Conservation (phyloP, 441 rosid species). For the Daphne laureola region DNA sequence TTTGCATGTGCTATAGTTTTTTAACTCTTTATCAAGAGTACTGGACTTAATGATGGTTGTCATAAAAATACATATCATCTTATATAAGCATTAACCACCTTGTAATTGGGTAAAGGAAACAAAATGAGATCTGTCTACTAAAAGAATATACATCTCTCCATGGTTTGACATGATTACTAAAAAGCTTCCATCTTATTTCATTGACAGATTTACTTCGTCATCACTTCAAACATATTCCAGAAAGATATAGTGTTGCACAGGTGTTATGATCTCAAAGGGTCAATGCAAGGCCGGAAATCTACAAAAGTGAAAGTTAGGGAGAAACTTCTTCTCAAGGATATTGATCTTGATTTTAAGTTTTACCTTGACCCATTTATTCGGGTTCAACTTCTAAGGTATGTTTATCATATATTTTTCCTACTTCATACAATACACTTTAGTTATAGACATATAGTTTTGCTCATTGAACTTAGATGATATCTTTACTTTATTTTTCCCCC, state of each 20-base stretch:
- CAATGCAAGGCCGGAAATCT: constrained; percentile 33
- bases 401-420: constrained; percentile 6
- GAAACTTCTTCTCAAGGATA: constrained; percentile 34
- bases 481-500: too few relatives aligned
- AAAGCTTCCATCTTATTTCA: not conserved
- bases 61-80: too few relatives aligned
- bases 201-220: constrained; percentile 43
- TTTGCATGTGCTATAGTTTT: too few relatives aligned
- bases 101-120: too few relatives aligned
- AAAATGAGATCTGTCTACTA: too few relatives aligned
- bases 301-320: constrained; percentile 26
- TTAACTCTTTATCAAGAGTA: not conserved
- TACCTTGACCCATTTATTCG: constrained; percentile 36
- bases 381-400: constrained; percentile 37
- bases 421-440: not conserved
- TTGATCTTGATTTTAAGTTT: constrained; percentile 45
- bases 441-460: too few relatives aligned
- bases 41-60: too few relatives aligned
- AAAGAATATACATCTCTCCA: not conserved
- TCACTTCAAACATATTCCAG: constrained; percentile 33
- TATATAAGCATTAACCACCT: too few relatives aligned
- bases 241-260: constrained; percentile 24
- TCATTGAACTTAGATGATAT: too few relatives aligned
- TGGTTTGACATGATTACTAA: constrained; percentile 1
- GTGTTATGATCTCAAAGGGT: constrained; percentile 53